These are phyloP conservation scores for Erythrobasidium hasegawianum DNA, from an alignment of 1,284 basidiomycete genomes.

Conservation along the genomic window DNA sequence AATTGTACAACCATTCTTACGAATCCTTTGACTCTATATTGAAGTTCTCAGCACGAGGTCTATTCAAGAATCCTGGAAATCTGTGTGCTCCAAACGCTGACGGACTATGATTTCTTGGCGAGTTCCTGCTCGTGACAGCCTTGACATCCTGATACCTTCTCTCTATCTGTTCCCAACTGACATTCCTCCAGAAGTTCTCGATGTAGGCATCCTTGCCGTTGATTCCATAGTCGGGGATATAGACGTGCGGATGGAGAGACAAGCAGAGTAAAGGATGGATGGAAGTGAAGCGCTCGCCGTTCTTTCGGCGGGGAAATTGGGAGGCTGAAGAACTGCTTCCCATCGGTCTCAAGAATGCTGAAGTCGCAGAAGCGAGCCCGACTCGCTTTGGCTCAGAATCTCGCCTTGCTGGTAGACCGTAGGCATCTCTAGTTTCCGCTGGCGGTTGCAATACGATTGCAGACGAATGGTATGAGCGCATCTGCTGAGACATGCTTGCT, in stretches of 20 bases:
- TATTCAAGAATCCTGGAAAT: too few species aligned
- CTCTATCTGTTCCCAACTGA: conserved; percentile 65
- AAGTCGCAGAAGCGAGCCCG: too few species aligned
- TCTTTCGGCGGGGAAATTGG: neutral
- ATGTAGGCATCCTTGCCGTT: conserved; percentile 92
- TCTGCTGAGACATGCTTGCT: neutral
- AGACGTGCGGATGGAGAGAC: conserved; percentile 84
- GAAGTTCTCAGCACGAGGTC: too few species aligned
- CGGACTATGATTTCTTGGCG: too few species aligned
- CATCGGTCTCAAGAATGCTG: neutral
- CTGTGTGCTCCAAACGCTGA: too few species aligned
- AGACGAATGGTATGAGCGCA: neutral
- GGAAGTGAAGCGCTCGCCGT: conserved; percentile 20
- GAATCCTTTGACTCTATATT: too few species aligned
- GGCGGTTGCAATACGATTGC: neutral
- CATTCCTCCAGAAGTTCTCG: conserved; percentile 77
- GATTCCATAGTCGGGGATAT: conserved; percentile 83
- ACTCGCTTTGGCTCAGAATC: too few species aligned
- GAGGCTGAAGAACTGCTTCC: neutral
- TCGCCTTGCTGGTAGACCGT: neutral
- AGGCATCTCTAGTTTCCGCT: too few species aligned
- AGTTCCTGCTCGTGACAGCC: neutral
- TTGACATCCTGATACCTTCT: conserved; percentile 12
- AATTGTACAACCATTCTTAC: too few species aligned
- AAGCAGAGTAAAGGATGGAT: conserved; percentile 78